Evolutionary conservation across 805 yeast genomes (phyloP), one percentile per base, ranked within the genome.

Genomic region (Ogataea pilisensis): DNA sequence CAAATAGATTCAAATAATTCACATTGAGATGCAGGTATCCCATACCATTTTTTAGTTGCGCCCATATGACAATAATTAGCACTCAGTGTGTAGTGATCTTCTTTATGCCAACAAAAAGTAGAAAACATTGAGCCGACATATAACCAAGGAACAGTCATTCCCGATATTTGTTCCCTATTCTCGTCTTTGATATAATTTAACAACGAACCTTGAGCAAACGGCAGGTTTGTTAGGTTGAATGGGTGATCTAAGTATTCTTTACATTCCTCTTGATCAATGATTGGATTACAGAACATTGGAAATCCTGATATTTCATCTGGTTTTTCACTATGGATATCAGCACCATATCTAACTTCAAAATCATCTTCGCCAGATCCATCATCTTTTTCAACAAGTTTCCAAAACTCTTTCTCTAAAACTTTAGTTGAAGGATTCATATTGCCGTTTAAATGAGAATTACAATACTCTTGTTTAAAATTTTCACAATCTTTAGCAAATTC

Each of bases 71-170:
- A 95, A 59, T 90, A 90, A 60, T 91, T 91, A 4, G 95, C 90
- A 37, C 95, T 85, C 45, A 87, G 70, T 0, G 96, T 86, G 58
- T 85, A 88, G 58, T 91, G 97, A 61, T 90, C 98, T 55, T 90
- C 98, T 43, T 85, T 83, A 60, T 91, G 97, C 96, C 97, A 91
- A 62, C 98, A 90, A 58, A 91, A 91, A 1, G 97, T 87, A 2
- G 95, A 84, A 53, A 88, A 80, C 37, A 87, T 70, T 38, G 95
- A 86, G 0, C 98, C 98, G 13, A 90, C 78, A 55, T 90, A 90
- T 3, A 89, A 73, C 98, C 98, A 90, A 0, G 98, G 98, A 16
- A 85, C 75, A 0, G 97, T 89, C 88, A 90, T 90, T 1, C 98
- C 98, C 0, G 95, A 82, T 2, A 91, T 84, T 25, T 77, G 73